These are phyloP conservation scores for Zygoascus meyerae DNA, from an alignment of 1,139 yeast species.

Conservation along the genomic window DNA sequence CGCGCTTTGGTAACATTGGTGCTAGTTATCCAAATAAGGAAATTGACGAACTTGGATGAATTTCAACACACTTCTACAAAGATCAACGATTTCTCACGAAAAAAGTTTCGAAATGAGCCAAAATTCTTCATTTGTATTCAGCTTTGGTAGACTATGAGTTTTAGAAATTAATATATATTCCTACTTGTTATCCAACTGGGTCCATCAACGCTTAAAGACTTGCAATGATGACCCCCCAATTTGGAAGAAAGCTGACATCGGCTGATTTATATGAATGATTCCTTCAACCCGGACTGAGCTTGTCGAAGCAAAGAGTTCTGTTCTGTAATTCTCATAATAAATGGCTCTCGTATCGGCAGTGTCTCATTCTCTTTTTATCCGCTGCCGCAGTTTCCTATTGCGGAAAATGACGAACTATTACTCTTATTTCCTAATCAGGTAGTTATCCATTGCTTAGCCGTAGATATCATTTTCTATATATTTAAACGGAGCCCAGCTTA, in stretches of 20 bases:
- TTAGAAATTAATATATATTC: background rate
- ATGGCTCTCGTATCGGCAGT: background rate
- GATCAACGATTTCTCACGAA: too few species aligned
- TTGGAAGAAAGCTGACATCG: slow-evolving; percentile 8
- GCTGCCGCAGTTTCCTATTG: slow-evolving; percentile 1
- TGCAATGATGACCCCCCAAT: slow-evolving; percentile 6
- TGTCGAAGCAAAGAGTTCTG: too few species aligned
- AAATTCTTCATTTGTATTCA: background rate
- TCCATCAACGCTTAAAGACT: background rate
- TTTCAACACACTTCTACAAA: too few species aligned
- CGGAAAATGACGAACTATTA: slow-evolving; percentile 3
- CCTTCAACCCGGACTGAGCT: slow-evolving; percentile 5
- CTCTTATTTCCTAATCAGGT: background rate
- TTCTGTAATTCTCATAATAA: background rate
- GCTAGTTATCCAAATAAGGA: too few species aligned
- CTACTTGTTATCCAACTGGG: background rate
- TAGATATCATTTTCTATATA: background rate
- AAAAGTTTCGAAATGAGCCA: background rate
- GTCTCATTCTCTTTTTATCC: background rate
- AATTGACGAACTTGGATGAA: too few species aligned
- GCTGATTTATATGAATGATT: slow-evolving; percentile 4
- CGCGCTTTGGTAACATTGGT: too few species aligned
- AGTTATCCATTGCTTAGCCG: background rate
- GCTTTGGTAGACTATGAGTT: background rate
- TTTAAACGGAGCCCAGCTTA: background rate